Base-by-base conservation (phyloP, 495 filamentous ascomycete species). In the Parmelia sp. region DNA sequence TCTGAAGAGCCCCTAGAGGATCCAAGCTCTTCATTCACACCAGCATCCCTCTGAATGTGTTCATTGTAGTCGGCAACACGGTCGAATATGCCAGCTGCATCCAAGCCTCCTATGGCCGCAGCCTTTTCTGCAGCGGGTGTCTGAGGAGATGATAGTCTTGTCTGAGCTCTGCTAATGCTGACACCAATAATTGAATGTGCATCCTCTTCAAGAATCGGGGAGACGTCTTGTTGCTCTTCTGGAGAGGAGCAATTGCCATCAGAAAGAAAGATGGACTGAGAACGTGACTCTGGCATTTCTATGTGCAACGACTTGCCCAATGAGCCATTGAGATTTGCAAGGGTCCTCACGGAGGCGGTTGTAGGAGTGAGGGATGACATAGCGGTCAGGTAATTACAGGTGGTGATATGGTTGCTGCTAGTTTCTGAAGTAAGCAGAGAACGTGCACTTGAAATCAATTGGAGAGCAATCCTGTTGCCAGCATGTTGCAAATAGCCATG, bases 71-170 rank as follows among this genome's bases (percentile, higher is more conserved):
- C 44, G 33, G 25, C 19, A 21, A 4, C 62, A 36, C 15, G 40
- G 57, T 80, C 80, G 62, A 90, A 87, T 31, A 80, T 73, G 19
- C 77, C 80, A 53, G 82, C 84, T 0, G 73, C 82, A 19, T 82
- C 78, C 27, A 80, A 62, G 25, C 76, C 70, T 57, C 89, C 85
- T 77, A 96, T 76, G 0, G 84, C 84, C 1, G 86, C 84, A 39
- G 76, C 84, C 76, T 90, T 93, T 71, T 95, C 91, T 44, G 86
- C 84, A 14, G 87, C 84, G 3, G 90, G 86, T 1, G 88, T 93
- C 53, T 79, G 80, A 19, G 88, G 83, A 25, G 86, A 84, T 37
- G 86, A 86, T 64, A 96, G 79, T 49, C 87, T 82, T 57, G 84
- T 89, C 47, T 93, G 91, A 21, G 79, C 76, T 21, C 81, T 82